These are phyloP conservation scores for Nepenthes alata DNA, from an alignment of 179 eudicot genomes.

Conservation along the genomic window DNA sequence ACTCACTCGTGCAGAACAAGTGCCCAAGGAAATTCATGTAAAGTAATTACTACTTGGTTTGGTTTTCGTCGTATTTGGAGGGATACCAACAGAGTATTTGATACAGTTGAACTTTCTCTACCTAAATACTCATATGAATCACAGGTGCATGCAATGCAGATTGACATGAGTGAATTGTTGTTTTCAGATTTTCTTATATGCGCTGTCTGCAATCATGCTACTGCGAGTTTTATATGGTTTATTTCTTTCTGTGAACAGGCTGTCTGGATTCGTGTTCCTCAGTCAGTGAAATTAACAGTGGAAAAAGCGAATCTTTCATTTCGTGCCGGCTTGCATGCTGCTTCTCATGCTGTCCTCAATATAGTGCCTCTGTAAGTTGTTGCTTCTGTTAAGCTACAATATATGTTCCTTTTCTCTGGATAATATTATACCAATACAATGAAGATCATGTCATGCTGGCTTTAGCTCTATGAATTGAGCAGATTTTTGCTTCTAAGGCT, in stretches of 20 bases:
- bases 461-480: too few species aligned
- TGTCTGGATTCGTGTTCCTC: slow-evolving; percentile 85
- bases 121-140: slow-evolving; percentile 84
- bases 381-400: background rate
- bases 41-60: slow-evolving; percentile 92
- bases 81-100: slow-evolving; percentile 58
- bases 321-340: slow-evolving; percentile 94
- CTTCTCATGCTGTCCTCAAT: slow-evolving; percentile 86
- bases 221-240: background rate
- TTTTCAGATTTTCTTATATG: background rate
- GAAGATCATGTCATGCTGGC: too few species aligned
- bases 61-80: slow-evolving; percentile 70
- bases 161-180: background rate
- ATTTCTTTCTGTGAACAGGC: slow-evolving; percentile 36
- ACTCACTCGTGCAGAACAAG: slow-evolving; percentile 33
- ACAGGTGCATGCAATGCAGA: slow-evolving; percentile 34
- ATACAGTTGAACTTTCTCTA: slow-evolving; percentile 68
- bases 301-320: slow-evolving; percentile 37
- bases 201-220: background rate
- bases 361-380: slow-evolving; percentile 82
- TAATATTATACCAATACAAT: too few species aligned
- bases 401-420: too few species aligned
- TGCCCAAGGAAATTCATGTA: slow-evolving; percentile 62
- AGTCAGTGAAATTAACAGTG: slow-evolving; percentile 60
- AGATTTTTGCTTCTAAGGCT: too few species aligned